Percentiles rank a stretch among this genome's conserved stretches.
Evolutionary conservation across 163 green algal species (phyloP).

Genomic region (Scenedesmus sp.): DNA sequence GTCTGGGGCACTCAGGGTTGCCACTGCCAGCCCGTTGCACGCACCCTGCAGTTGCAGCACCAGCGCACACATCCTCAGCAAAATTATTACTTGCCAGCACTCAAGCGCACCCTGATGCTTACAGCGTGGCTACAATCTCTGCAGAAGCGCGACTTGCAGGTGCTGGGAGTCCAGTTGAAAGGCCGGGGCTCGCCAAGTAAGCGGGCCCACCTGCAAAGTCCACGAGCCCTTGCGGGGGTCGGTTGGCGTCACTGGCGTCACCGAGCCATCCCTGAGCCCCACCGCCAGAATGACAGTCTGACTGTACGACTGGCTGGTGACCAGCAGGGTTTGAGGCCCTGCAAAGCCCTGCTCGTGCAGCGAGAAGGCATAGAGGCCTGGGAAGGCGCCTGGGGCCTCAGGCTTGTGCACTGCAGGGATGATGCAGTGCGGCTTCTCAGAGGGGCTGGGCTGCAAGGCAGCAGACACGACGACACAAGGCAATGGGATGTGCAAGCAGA

Average conservation of each 20-base stretch:
- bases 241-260: slow-evolving; percentile 62
- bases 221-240: slow-evolving; percentile 53
- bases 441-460: background rate
- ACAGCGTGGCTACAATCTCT: no score
- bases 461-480: no score
- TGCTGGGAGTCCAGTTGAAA: background rate
- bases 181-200: no score
- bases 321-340: slow-evolving; percentile 64
- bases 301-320: slow-evolving; percentile 86
- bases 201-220: slow-evolving; percentile 48
- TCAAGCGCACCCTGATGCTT: no score
- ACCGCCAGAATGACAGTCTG: slow-evolving; percentile 73
- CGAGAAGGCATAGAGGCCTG: slow-evolving; percentile 80
- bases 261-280: slow-evolving; percentile 61
- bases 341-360: slow-evolving; percentile 69
- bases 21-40: slow-evolving; percentile 61
- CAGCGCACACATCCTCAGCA: background rate
- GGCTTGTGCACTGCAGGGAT: slow-evolving; percentile 36
- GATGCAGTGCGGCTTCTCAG: slow-evolving; percentile 3
- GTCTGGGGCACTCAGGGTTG: slow-evolving; percentile 56
- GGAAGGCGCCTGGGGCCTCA: slow-evolving; percentile 69
- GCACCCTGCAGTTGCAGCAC: slow-evolving; percentile 52
- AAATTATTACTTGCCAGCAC: no score
- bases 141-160: no score
- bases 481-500: no score